Evolutionary conservation across 164 flowering plant species (phyloP).

Genomic region (Vitis amurensis): DNA sequence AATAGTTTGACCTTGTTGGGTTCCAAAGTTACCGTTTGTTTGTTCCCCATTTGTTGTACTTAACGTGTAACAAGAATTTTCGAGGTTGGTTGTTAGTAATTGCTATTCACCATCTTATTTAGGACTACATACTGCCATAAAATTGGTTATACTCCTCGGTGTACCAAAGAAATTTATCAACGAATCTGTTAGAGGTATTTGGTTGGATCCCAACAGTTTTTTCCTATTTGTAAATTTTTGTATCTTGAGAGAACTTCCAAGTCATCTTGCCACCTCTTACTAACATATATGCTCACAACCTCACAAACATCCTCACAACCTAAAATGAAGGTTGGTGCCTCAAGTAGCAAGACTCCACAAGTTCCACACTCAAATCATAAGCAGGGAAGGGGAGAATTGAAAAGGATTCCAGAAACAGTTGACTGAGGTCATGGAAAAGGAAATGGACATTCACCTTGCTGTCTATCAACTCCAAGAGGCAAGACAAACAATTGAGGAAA

Average conservation of each 20-base stretch:
- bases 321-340: constrained; percentile 9
- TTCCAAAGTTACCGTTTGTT: no score
- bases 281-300: constrained; percentile 1
- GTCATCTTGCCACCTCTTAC: background rate
- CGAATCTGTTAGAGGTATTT: no score
- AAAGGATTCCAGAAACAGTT: background rate
- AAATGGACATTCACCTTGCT: constrained; percentile 14
- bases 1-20: no score
- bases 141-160: constrained; percentile 70
- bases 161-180: no score
- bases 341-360: constrained; percentile 15
- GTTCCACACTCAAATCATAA: constrained; percentile 8
- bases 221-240: no score
- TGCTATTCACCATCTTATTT: background rate
- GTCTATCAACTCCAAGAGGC: no score
- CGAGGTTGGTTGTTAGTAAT: background rate
- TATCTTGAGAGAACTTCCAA: no score
- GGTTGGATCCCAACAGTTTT: no score
- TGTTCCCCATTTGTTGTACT: no score
- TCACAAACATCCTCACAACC: constrained; percentile 1
- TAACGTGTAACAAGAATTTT: background rate
- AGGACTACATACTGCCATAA: constrained; percentile 54
- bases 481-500: no score
- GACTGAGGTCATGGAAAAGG: constrained; percentile 2
- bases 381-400: constrained; percentile 1